phyloP scores from a whole-genome alignment of 2,329 filamentous ascomycete species.

The Stagonosporopsis vannaccii region DNA sequence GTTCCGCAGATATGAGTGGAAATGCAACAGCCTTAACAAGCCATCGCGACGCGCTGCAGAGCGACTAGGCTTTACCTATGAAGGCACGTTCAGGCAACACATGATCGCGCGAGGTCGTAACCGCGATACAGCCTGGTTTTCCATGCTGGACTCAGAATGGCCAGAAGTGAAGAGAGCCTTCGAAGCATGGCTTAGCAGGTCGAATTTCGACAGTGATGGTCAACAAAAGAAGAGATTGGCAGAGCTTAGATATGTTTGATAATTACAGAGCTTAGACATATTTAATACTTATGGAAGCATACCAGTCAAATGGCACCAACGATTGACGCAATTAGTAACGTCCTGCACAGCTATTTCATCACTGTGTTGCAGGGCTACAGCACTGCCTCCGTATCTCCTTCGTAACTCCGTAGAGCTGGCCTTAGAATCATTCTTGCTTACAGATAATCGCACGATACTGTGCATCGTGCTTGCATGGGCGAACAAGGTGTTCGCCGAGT shows the following conservation, averaged over 20 bases:
- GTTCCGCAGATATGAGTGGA: conserved; percentile 69
- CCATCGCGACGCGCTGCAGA: conserved; percentile 62
- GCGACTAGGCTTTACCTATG: conserved; percentile 65
- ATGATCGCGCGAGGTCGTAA: conserved; percentile 65
- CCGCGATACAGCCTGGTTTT: conserved; percentile 68
- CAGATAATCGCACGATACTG: neutral
- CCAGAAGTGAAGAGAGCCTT: conserved; percentile 55
- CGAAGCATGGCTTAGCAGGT: conserved; percentile 61
- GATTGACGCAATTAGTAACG: neutral
- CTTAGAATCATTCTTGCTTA: neutral
- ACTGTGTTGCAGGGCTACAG: neutral
- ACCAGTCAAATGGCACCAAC: too few relatives aligned
- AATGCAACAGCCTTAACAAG: conserved; percentile 65
- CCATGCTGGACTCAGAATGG: conserved; percentile 68
- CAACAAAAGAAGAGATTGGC: conserved; percentile 59
- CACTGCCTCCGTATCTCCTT: neutral
- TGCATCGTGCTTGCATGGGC: too few relatives aligned
- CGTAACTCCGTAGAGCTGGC: neutral
- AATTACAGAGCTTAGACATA: conserved; percentile 41
- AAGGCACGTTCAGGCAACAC: conserved; percentile 69
- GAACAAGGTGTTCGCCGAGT: neutral
- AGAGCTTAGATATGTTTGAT: conserved; percentile 37
- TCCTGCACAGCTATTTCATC: neutral
- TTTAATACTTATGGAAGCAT: too few relatives aligned
- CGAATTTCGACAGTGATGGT: conserved; percentile 65